Evolutionary conservation across 140 eudicot species (phyloP), one percentile per base, ranked within the genome.

Genomic region (Stevia rebaudiana): DNA sequence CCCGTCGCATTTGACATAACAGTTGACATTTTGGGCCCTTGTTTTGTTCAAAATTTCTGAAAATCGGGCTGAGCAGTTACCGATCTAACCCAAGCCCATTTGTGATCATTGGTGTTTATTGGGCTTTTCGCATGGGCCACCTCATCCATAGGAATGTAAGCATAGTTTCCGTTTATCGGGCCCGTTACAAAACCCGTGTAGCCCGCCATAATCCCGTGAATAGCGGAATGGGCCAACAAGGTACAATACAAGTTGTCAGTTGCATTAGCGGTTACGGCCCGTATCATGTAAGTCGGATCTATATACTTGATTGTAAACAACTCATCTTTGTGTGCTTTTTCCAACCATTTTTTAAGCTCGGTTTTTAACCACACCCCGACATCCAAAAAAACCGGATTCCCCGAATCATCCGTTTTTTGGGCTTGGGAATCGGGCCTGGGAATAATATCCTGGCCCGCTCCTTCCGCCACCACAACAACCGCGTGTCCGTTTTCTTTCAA

Each of bases 61-160:
- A 90, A 90, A 72, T 84, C 90, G 31, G 94, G 95, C 80, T 86
- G 95, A 10, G 79, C 77, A 11, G 87, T 86, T 54, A 89, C 74
- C 5, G 89, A 89, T 73, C 97, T 75, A 35, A 89, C 89, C 97
- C 89, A 89, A 1, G 94, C 94, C 94, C 97, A 86, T 73, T 83
- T 81, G 39, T 89, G 95, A 59, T 89, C 94, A 8, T 68, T 75
- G 9, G 84, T 80, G 60, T 80, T 68, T 2, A 86, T 94, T 4
- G 65, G 71, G 63, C 84, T 86, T 63, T 80, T 84, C 7, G 88
- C 72, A 22, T 68, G 36, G 0, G 90, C 83, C 51, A 86, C 95
- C 40, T 81, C 88, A 39, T 81, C 85, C 75, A 84, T 74, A 17
- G 89, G 97, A 73, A 90, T 84, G 47, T 86, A 84, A 1, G 94